A percentile compares a stretch with the other conserved stretches of the same genome.
Evolutionary conservation across 2,329 filamentous ascomycete genomes (phyloP).

Genomic region (Lasiodiplodia theobromae): DNA sequence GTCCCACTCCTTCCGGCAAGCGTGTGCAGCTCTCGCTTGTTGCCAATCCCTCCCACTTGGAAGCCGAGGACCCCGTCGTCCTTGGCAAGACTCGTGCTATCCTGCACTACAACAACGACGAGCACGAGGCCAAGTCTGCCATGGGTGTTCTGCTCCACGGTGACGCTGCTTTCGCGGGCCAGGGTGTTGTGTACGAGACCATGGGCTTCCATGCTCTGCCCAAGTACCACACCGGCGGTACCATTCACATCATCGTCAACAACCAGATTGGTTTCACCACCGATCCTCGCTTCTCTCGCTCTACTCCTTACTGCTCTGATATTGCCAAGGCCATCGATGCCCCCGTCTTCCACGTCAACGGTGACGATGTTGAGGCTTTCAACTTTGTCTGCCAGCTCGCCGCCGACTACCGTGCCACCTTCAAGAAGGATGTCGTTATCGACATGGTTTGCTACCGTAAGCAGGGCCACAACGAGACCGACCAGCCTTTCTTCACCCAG

Average conservation of each 20-base stretch:
- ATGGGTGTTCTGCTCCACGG: slow-evolving; percentile 97
- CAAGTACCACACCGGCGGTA: slow-evolving; percentile 95
- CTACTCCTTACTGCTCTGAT: slow-evolving; percentile 98
- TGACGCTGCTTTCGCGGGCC: slow-evolving; percentile 94
- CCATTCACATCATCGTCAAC: slow-evolving; percentile 96
- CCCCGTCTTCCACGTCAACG: slow-evolving; percentile 98
- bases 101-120: slow-evolving; percentile 98
- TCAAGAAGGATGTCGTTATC: slow-evolving; percentile 97
- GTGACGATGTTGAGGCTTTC: slow-evolving; percentile 96
- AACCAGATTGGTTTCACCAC: slow-evolving; percentile 99
- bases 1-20: slow-evolving; percentile 96
- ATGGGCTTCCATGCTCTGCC: slow-evolving; percentile 97
- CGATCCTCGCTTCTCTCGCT: slow-evolving; percentile 94
- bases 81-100: slow-evolving; percentile 97
- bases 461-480: slow-evolving; percentile 98
- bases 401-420: slow-evolving; percentile 97
- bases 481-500: slow-evolving; percentile 99
- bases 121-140: slow-evolving; percentile 83
- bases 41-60: slow-evolving; percentile 96
- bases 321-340: slow-evolving; percentile 99
- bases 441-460: slow-evolving; percentile 99
- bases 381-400: slow-evolving; percentile 98
- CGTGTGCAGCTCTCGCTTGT: slow-evolving; percentile 98
- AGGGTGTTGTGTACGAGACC: slow-evolving; percentile 98
- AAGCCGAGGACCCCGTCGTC: slow-evolving; percentile 97